These are phyloP conservation scores for Crepidotus variabilis DNA, from an alignment of 768 basidiomycete genomes.

Conservation along the genomic window DNA sequence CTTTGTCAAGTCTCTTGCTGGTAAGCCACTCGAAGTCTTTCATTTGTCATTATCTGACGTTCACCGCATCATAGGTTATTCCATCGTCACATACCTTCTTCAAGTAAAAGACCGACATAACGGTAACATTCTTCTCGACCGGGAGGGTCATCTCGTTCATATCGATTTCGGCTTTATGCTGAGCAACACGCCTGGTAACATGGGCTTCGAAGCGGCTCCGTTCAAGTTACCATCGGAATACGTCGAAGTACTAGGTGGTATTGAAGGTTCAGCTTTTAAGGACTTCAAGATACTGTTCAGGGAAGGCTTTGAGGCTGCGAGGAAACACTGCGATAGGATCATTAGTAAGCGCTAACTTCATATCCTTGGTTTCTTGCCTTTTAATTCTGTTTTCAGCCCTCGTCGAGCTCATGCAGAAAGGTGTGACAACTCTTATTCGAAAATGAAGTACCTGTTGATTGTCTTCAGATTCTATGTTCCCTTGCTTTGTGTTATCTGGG, in stretches of 20 bases:
- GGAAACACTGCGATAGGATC: conserved; percentile 96
- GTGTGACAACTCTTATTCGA: conserved; percentile 27
- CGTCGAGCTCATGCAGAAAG: conserved; percentile 98
- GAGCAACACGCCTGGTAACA: conserved; percentile 93
- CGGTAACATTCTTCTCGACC: conserved; percentile 94
- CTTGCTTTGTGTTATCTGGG: conserved; percentile 88
- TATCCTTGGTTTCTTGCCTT: not conserved
- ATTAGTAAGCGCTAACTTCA: conserved; percentile 70
- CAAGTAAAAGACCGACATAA: conserved; percentile 99
- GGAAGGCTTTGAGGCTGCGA: conserved; percentile 88
- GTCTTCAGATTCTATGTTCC: conserved; percentile 73
- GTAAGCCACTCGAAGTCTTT: conserved; percentile 27
- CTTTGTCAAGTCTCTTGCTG: conserved; percentile 89
- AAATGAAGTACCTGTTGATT: too few relatives aligned
- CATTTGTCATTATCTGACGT: not conserved
- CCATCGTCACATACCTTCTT: conserved; percentile 91
- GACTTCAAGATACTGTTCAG: conserved; percentile 88
- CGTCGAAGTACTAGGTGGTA: conserved; percentile 90
- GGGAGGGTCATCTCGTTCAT: conserved; percentile 92
- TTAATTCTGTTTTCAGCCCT: conserved; percentile 35
- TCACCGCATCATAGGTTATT: conserved; percentile 61
- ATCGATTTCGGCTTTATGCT: conserved; percentile 99
- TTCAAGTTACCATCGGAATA: conserved; percentile 97
- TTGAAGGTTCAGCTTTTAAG: conserved; percentile 66
- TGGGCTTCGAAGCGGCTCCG: conserved; percentile 98